Evolutionary conservation across 2,329 filamentous ascomycete species (phyloP).

Genomic region (Metarhizium humberi): DNA sequence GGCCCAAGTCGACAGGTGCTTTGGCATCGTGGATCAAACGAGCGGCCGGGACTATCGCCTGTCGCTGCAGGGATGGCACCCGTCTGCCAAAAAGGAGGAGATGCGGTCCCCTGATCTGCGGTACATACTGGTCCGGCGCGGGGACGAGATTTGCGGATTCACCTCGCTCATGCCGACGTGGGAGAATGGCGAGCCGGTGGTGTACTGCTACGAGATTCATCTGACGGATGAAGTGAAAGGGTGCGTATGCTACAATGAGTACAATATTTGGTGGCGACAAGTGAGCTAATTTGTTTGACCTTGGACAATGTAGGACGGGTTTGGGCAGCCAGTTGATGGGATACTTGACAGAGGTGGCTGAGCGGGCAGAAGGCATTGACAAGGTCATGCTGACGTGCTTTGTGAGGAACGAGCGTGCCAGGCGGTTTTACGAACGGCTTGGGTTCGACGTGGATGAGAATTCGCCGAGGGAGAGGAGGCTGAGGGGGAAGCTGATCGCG

Average conservation of each 20-base stretch:
- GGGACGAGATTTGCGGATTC: conserved; percentile 38
- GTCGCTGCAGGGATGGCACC: conserved; percentile 56
- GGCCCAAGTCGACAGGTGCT: conserved; percentile 43
- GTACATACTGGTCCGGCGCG: conserved; percentile 51
- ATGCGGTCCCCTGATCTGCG: conserved; percentile 60
- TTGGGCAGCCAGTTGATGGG: conserved; percentile 52
- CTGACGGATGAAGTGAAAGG: conserved; percentile 47
- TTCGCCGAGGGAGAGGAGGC: conserved; percentile 42
- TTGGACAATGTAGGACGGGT: conserved; percentile 38
- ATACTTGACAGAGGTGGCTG: conserved; percentile 42
- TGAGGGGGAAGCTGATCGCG: conserved; percentile 43
- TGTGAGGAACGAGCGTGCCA: conserved; percentile 45
- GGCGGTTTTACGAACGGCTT: conserved; percentile 50
- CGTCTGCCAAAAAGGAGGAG: conserved; percentile 50
- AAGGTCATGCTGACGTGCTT: conserved; percentile 74
- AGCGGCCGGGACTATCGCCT: conserved; percentile 54
- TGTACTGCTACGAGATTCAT: conserved; percentile 77
- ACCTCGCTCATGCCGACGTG: conserved; percentile 64
- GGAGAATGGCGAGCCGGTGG: conserved; percentile 54
- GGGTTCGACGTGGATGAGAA: conserved; percentile 48
- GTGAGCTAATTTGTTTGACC: too few relatives aligned
- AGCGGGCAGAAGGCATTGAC: conserved; percentile 40
- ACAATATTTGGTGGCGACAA: too few relatives aligned
- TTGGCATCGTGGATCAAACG: conserved; percentile 50
- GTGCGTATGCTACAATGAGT: conserved; percentile 21